Evolutionary conservation across 495 filamentous ascomycete species (phyloP).

Genomic region (Aspergillus campestris): DNA sequence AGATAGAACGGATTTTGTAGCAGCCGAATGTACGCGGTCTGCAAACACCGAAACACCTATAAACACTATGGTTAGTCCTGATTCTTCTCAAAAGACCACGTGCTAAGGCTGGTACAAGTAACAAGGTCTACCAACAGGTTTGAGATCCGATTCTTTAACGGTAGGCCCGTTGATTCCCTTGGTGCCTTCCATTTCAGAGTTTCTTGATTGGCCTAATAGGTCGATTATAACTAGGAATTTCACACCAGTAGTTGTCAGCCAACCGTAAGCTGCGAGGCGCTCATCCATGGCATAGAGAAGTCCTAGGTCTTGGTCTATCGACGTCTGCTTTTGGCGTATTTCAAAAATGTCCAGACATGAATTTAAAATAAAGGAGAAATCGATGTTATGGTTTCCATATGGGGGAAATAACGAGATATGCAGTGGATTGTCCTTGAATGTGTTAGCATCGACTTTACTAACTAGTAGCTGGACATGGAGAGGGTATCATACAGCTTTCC

Average conservation of each 20-base stretch:
- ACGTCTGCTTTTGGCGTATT: conserved; percentile 57
- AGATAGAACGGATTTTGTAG: conserved; percentile 94
- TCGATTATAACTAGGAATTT: conserved; percentile 86
- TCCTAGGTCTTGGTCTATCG: conserved; percentile 75
- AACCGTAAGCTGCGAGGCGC: conserved; percentile 83
- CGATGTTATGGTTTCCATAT: conserved; percentile 52
- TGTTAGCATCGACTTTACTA: conserved; percentile 5
- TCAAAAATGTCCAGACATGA: conserved; percentile 92
- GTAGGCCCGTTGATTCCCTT: conserved; percentile 39
- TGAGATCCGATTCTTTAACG: conserved; percentile 74
- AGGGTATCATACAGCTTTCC: conserved; percentile 66
- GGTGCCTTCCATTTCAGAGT: conserved; percentile 14
- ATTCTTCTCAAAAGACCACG: background rate
- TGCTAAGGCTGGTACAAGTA: background rate
- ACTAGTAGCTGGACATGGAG: background rate
- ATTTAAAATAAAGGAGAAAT: conserved; percentile 86
- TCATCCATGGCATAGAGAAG: conserved; percentile 90
- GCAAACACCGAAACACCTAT: conserved; percentile 81
- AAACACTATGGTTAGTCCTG: background rate
- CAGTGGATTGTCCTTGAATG: conserved; percentile 80
- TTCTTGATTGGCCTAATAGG: conserved; percentile 53
- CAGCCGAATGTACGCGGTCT: conserved; percentile 80
- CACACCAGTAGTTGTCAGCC: conserved; percentile 92
- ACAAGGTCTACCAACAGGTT: conserved; percentile 46
- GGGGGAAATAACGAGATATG: conserved; percentile 87